Evolutionary conservation across 1,139 yeast species (phyloP).

Genomic region (Candida labiduridarum): DNA sequence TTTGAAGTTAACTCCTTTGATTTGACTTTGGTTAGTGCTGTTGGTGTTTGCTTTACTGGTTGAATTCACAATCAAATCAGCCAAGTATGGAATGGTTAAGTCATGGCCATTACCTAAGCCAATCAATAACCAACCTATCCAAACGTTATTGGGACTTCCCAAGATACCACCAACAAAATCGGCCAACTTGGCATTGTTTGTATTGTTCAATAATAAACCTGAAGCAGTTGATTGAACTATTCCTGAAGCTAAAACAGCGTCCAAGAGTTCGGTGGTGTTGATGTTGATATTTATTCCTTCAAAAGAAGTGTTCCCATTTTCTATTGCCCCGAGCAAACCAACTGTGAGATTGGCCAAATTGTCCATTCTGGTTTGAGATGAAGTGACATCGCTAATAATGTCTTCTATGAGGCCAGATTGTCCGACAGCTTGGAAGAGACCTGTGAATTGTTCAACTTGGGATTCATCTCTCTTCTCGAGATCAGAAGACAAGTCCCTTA

Average conservation of each 20-base stretch:
- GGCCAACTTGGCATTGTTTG: constrained; percentile 30
- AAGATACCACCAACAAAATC: constrained; percentile 28
- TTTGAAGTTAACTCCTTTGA: constrained; percentile 6
- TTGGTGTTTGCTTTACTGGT: constrained; percentile 22
- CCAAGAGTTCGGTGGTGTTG: constrained; percentile 24
- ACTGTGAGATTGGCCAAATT: constrained; percentile 23
- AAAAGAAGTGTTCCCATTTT: constrained; percentile 46
- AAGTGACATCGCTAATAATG: constrained; percentile 33
- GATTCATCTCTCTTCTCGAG: constrained; percentile 22
- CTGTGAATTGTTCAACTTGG: constrained; percentile 22
- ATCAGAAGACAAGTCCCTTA: constrained; percentile 4
- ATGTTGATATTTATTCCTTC: constrained; percentile 31
- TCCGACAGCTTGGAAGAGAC: constrained; percentile 25
- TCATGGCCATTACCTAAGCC: constrained; percentile 35
- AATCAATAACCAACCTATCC: constrained; percentile 31
- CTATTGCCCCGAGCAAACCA: constrained; percentile 5
- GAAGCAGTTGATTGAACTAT: constrained; percentile 26
- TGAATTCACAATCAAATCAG: constrained; percentile 27
- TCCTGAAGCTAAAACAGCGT: constrained; percentile 26
- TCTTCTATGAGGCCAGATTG: constrained; percentile 33
- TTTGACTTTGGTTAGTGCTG: constrained; percentile 12
- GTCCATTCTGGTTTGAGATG: constrained; percentile 20
- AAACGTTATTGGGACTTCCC: constrained; percentile 22
- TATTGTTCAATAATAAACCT: constrained; percentile 31
- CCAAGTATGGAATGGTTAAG: constrained; percentile 31